Conservation (phyloP, 805 yeast species). For the Hyphopichia homilentoma region DNA sequence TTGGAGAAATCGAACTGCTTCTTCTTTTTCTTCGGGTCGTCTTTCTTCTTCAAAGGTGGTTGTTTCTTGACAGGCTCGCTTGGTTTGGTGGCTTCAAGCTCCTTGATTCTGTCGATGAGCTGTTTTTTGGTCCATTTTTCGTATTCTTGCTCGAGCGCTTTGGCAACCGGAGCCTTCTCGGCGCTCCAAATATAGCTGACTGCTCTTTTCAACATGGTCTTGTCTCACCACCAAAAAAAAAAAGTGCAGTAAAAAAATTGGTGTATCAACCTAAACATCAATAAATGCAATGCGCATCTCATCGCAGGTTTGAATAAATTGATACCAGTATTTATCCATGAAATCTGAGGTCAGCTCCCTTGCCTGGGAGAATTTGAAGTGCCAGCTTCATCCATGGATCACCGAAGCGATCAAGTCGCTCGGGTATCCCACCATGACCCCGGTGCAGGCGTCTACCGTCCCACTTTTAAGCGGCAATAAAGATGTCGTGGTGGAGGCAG, state of each 20-base stretch:
- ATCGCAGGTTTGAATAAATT: slow-evolving; percentile 1
- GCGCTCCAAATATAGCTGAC: slow-evolving; percentile 15
- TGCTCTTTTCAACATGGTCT: slow-evolving; percentile 25
- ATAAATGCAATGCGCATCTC: no score
- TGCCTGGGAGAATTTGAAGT: slow-evolving; percentile 56
- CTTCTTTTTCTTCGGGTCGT: slow-evolving; percentile 17
- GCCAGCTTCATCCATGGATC: slow-evolving; percentile 65
- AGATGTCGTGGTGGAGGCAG: slow-evolving; percentile 96
- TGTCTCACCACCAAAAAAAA: no score
- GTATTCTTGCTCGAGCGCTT: slow-evolving; percentile 33
- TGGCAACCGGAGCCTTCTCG: slow-evolving; percentile 9
- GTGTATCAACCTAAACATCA: no score
- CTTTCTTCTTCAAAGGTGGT: slow-evolving; percentile 1
- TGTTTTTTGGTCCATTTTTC: slow-evolving; percentile 63
- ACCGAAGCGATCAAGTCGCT: slow-evolving; percentile 64
- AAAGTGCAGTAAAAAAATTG: no score
- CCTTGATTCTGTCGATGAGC: slow-evolving; percentile 51
- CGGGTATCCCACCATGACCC: slow-evolving; percentile 84
- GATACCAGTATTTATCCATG: slow-evolving; percentile 10
- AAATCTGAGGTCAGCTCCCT: slow-evolving; percentile 39
- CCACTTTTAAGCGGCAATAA: slow-evolving; percentile 81
- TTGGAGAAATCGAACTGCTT: slow-evolving; percentile 63
- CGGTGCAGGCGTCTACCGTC: slow-evolving; percentile 93
- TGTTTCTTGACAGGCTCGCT: background rate
- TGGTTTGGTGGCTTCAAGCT: slow-evolving; percentile 43